Percentiles rank a stretch among this genome's conserved stretches.
Evolutionary conservation across 1,139 yeast species (phyloP).

Genomic region (Suhomyces anneliseae): DNA sequence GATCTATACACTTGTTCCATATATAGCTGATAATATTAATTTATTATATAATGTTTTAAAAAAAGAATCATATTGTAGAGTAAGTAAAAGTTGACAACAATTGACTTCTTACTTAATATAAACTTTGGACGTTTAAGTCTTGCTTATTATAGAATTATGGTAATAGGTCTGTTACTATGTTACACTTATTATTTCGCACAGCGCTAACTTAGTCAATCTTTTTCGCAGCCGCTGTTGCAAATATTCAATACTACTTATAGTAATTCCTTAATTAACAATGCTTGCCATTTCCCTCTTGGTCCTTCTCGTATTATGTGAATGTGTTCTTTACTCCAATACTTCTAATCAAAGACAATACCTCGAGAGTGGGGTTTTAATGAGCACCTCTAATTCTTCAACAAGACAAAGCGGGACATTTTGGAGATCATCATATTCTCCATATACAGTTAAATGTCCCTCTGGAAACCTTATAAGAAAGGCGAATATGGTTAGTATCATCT

Average conservation of each 20-base stretch:
- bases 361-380: not conserved
- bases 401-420: not conserved
- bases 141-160: too few relatives aligned
- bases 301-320: not conserved
- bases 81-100: too few relatives aligned
- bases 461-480: slow-evolving; percentile 38
- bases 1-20: slow-evolving; percentile 10
- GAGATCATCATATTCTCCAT: slow-evolving; percentile 37
- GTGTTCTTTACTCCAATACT: not conserved
- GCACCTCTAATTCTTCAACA: too few relatives aligned
- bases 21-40: slow-evolving; percentile 12
- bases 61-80: not conserved
- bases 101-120: too few relatives aligned
- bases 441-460: slow-evolving; percentile 42
- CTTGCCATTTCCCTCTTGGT: not conserved
- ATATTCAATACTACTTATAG: not conserved
- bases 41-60: slow-evolving; percentile 8
- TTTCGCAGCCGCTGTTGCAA: not conserved
- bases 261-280: not conserved
- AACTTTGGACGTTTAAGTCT: too few relatives aligned
- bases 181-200: too few relatives aligned
- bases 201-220: not conserved
- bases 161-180: too few relatives aligned
- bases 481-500: slow-evolving; percentile 27
- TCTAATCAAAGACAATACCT: not conserved